Evolutionary conservation across 2,329 filamentous ascomycete species (phyloP), one percentile per base, ranked within the genome.

Genomic region (Hymenoscyphus occultus): DNA sequence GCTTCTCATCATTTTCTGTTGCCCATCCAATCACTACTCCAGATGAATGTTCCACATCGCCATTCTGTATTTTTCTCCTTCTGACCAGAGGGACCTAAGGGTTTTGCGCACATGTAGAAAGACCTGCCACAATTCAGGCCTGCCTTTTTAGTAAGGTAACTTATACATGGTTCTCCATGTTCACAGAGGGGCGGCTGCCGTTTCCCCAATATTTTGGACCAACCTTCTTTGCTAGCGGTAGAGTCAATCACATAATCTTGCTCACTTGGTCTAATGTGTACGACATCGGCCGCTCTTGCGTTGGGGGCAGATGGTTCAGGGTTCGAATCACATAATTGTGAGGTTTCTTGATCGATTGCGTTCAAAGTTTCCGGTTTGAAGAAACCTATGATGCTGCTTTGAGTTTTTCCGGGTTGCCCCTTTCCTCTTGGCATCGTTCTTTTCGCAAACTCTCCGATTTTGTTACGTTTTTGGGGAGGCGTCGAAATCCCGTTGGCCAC

Each of bases 21-120:
- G 19, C 65, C 60, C 57, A 51, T 65, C 71, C 73, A 75, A 61
- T 75, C 73, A 59, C 72, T 74, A 61, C 72, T 74, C 74, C 74
- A 76, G 51, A 89, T 92, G 72, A 97, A 97, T 0, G 92, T 97
- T 2, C 84, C 81, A 76, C 94, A 98, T 56, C 92, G 86, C 92
- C 93, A 97, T 74, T 95, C 84, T 0, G 92, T 93, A 1, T 88
- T 90, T 66, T 82, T 90, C 77, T 96, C 93, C 75, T 95, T 95
- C 71, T 90, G 86, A 0, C 93, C 95, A 31, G 89, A 91, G 1
- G 93, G 93, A 0, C 93, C 94, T 1, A 98, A 79, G 3, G 95
- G 95, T 51, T 89, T 84, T 14, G 82, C 75, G 67, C 86, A 89
- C 64, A 87, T 84, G 75, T 85, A 89, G 73, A 89, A 89, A 0